Evolutionary conservation across 163 green algal genomes (phyloP).

Genomic region (Scenedesmus sp.): DNA sequence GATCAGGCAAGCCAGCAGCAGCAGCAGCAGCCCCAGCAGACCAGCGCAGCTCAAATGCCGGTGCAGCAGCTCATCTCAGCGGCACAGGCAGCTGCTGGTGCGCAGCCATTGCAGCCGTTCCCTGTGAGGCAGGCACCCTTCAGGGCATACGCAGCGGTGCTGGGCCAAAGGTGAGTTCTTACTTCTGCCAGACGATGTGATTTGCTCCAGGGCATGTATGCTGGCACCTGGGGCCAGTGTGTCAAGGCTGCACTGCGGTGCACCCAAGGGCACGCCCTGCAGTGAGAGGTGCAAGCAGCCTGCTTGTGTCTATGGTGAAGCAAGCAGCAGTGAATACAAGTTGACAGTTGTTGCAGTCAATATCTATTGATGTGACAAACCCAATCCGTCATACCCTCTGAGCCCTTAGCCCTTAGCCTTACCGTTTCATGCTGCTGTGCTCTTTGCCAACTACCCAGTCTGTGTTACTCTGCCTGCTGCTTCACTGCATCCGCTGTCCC

Average conservation of each 20-base stretch:
- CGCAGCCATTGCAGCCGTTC: conserved; percentile 39
- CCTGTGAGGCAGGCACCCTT: conserved; percentile 70
- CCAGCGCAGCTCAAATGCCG: not conserved
- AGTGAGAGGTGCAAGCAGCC: no score
- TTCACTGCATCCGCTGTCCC: not conserved
- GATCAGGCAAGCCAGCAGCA: not conserved
- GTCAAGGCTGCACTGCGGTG: no score
- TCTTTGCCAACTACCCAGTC: no score
- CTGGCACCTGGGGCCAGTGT: no score
- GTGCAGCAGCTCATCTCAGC: not conserved
- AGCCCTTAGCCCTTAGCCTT: no score
- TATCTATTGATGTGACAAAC: no score
- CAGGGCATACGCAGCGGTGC: conserved; percentile 55
- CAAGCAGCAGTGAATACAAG: no score
- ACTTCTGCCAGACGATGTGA: not conserved
- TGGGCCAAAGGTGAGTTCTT: conserved; percentile 50
- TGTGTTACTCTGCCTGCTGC: conserved; percentile 6
- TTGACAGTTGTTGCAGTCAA: no score
- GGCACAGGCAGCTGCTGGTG: conserved; percentile 26
- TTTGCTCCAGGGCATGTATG: not conserved
- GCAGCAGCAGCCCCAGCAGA: conserved; percentile 40
- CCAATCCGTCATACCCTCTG: no score
- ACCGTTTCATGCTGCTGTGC: no score
- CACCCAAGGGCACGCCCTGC: no score
- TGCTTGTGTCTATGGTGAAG: no score